phyloP scores from a whole-genome alignment of 1,139 yeast genomes.

The Geotrichum fermentans region DNA sequence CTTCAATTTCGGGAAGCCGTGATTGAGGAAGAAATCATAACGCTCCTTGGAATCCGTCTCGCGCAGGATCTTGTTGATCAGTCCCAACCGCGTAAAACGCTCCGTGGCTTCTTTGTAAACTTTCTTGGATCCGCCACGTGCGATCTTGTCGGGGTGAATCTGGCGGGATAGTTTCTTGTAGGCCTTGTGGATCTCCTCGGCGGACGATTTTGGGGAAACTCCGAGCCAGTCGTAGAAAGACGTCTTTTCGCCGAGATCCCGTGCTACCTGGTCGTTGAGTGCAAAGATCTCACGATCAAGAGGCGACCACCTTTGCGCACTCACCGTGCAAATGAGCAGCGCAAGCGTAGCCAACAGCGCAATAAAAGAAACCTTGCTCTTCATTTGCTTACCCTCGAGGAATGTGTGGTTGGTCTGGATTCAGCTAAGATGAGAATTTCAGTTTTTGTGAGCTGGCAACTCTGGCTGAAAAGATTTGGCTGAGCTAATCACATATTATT shows the following conservation, averaged over 20 bases:
- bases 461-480: background rate
- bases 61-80: slow-evolving; percentile 68
- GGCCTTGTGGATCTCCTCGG: slow-evolving; percentile 66
- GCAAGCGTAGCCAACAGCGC: slow-evolving; percentile 7
- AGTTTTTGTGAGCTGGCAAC: background rate
- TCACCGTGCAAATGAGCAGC: slow-evolving; percentile 15
- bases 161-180: slow-evolving; percentile 63
- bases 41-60: slow-evolving; percentile 55
- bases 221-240: slow-evolving; percentile 58
- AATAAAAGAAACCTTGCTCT: slow-evolving; percentile 2
- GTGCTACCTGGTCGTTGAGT: slow-evolving; percentile 59
- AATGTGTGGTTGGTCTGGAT: background rate
- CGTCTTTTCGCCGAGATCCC: slow-evolving; percentile 57
- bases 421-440: no score
- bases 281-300: slow-evolving; percentile 79
- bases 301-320: slow-evolving; percentile 40
- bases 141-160: slow-evolving; percentile 77
- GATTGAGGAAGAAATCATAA: slow-evolving; percentile 75
- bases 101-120: slow-evolving; percentile 43
- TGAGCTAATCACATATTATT: no score
- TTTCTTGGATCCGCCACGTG: slow-evolving; percentile 51
- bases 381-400: background rate
- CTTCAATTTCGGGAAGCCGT: slow-evolving; percentile 84
- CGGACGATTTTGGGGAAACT: slow-evolving; percentile 40
- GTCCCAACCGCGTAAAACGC: slow-evolving; percentile 68